Evolutionary conservation across 495 filamentous ascomycete genomes (phyloP), one percentile per base, ranked within the genome.

Genomic region (Astrothelium subdiscretum): DNA sequence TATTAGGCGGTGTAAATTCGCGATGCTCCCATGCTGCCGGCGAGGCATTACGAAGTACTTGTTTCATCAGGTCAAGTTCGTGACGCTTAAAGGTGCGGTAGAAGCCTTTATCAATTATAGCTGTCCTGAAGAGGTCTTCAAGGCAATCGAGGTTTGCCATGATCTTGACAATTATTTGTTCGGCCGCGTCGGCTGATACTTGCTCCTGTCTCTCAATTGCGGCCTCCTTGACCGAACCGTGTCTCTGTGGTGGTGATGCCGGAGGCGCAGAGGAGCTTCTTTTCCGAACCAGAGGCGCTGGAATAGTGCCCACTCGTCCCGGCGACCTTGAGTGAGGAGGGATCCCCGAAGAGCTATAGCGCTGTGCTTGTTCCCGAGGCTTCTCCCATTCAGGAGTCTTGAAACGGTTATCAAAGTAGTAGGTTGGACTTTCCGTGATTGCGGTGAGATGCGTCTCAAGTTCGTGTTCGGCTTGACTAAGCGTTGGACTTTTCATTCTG

Each of bases 21-120:
- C 83, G 82, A 61, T 84, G 72, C 66, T 87, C 85, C 82, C 82
- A 86, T 1, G 84, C 84, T 1, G 85, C 76, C n/a, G 83, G 80
- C 0, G 81, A 86, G 78, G 79, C 79, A 61, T 73, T 78, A 61
- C 76, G 79, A 1, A 85, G 71, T 0, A 81, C 74, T n/a, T 71
- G 72, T 43, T 81, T 81, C 61, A 87, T 80, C 15, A 87, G 70
- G 0, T 70, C 66, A 32, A 86, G 69, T 62, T 87, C 85, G 58
- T 84, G 75, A 4, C 74, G 70, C 66, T 87, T 87, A 71, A 83
- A 87, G 0, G 83, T 77, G 10, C 76, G 73, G 63, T 86, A 86
- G 68, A 86, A 85, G 10, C 78, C 79, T 54, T 73, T 75, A 73
- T 82, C 83, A 15, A 84, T 74, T 0, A 79, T 70, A 0, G 80